These are phyloP conservation scores for Myochromella boudieri DNA, from an alignment of 768 basidiomycete species.

Conservation along the genomic window DNA sequence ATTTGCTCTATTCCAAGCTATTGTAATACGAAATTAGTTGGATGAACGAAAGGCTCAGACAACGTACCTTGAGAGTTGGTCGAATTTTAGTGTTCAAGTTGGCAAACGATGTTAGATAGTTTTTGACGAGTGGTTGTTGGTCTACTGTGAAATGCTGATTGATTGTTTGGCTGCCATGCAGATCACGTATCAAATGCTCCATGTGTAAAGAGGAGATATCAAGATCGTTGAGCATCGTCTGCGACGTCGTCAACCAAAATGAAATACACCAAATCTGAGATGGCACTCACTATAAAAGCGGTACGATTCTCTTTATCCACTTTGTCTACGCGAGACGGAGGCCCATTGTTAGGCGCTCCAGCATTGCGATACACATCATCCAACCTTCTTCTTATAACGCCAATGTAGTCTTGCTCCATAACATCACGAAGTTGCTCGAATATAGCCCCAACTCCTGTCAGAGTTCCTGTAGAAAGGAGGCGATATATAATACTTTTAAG, in stretches of 20 bases:
- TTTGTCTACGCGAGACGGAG: constrained; percentile 64
- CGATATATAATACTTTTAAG: constrained; percentile 82
- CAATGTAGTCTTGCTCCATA: constrained; percentile 81
- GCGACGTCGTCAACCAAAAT: constrained; percentile 4
- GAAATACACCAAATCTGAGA: not conserved
- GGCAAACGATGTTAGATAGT: constrained; percentile 48
- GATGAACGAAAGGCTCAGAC: not conserved
- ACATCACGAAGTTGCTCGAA: constrained; percentile 66
- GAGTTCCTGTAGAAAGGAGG: constrained; percentile 74
- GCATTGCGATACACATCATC: constrained; percentile 81
- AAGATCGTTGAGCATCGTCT: constrained; percentile 94
- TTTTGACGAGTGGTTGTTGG: constrained; percentile 52
- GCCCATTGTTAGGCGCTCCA: constrained; percentile 35
- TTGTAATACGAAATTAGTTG: not conserved
- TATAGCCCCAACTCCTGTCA: constrained; percentile 55
- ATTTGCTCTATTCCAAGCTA: constrained; percentile 89
- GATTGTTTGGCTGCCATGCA: constrained; percentile 52
- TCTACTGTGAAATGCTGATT: constrained; percentile 65
- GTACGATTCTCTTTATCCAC: constrained; percentile 77
- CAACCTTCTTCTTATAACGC: constrained; percentile 78
- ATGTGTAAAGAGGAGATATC: constrained; percentile 89
- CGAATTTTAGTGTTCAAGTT: constrained; percentile 65
- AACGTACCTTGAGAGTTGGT: constrained; percentile 66
- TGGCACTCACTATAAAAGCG: constrained; percentile 84
- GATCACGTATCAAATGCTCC: constrained; percentile 74